Evolutionary conservation across 2,329 filamentous ascomycete genomes (phyloP).

Genomic region (Fusarium temperatum): DNA sequence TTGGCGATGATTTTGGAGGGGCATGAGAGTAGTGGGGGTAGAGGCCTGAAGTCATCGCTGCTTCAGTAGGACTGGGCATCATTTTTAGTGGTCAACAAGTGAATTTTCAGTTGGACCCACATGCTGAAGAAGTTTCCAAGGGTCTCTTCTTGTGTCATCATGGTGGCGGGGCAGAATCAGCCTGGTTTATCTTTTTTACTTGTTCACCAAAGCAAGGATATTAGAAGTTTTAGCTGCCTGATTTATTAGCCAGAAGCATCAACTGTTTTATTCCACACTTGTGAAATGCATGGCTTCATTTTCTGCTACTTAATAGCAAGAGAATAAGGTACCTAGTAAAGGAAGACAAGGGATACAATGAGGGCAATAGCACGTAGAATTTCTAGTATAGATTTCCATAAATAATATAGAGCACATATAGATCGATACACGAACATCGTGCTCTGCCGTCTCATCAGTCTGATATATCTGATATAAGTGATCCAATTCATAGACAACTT

Average conservation of each 20-base stretch:
- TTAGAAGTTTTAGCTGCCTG: background rate
- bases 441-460: background rate
- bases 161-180: slow-evolving; percentile 34
- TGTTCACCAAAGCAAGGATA: background rate
- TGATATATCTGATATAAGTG: background rate
- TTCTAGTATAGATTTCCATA: background rate
- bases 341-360: background rate
- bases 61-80: slow-evolving; percentile 35
- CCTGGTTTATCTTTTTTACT: slow-evolving; percentile 9
- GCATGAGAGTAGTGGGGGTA: slow-evolving; percentile 41
- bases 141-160: slow-evolving; percentile 32
- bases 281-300: background rate
- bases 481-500: background rate
- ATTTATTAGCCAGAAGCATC: background rate
- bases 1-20: slow-evolving; percentile 41
- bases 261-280: background rate
- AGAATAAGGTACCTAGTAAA: too few relatives aligned
- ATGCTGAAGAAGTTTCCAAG: slow-evolving; percentile 35
- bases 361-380: background rate
- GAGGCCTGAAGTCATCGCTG: slow-evolving; percentile 43
- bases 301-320: background rate
- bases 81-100: slow-evolving; percentile 30
- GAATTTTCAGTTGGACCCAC: slow-evolving; percentile 42
- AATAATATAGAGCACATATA: background rate
- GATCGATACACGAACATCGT: background rate